Conservation (phyloP, 306 rosid species). For the Pterocarpus macrocarpus region DNA sequence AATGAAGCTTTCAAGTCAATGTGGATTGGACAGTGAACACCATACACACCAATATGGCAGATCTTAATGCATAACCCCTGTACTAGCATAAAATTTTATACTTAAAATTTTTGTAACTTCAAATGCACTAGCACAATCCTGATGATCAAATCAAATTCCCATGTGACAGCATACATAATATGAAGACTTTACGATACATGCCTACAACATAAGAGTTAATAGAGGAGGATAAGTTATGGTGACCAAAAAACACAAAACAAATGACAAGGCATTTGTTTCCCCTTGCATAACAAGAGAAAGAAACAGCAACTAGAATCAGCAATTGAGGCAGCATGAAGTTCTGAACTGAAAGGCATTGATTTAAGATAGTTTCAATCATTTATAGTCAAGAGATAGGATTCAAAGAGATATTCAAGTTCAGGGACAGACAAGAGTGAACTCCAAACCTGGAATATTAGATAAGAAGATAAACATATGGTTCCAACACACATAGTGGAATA, state of each 20-base stretch:
- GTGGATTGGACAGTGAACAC: background rate
- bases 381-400: background rate
- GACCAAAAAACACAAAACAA: background rate
- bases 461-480: background rate
- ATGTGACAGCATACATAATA: background rate
- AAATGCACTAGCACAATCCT: background rate
- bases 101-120: background rate
- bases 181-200: background rate
- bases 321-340: background rate
- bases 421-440: background rate
- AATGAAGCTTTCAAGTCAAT: background rate
- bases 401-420: background rate
- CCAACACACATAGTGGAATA: background rate
- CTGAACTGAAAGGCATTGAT: conserved; percentile 10
- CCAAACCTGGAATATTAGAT: too few relatives aligned
- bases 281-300: background rate
- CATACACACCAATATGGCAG: background rate
- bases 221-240: background rate
- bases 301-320: background rate
- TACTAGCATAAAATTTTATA: background rate
- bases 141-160: background rate
- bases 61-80: background rate
- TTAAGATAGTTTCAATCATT: conserved; percentile 3
- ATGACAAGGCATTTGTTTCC: background rate
- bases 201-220: background rate